A percentile compares a stretch with the other conserved stretches of the same genome.
These are phyloP conservation scores for Hypoxylon subgilvum DNA, from an alignment of 495 filamentous ascomycete species.

Conservation along the genomic window DNA sequence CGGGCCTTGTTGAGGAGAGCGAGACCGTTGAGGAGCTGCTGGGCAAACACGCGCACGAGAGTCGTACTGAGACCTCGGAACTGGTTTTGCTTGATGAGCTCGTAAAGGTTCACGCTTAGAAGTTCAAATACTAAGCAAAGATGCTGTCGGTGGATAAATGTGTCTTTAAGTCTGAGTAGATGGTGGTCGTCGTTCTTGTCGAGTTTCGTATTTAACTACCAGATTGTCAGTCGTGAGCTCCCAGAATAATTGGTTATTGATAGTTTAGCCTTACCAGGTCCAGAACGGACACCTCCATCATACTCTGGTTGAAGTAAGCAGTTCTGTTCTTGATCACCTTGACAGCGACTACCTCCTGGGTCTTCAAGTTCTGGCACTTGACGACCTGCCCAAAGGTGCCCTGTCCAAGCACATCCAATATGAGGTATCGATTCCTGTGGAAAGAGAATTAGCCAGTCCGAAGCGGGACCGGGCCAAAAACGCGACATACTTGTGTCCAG, in stretches of 20 bases:
- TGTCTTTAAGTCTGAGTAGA: slow-evolving; percentile 92
- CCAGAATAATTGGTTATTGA: not conserved
- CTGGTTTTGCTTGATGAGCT: slow-evolving; percentile 99
- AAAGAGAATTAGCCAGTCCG: slow-evolving; percentile 27
- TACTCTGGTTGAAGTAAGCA: slow-evolving; percentile 99
- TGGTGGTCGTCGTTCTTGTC: slow-evolving; percentile 99
- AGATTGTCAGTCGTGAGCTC: slow-evolving; percentile 11
- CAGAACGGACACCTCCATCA: slow-evolving; percentile 99
- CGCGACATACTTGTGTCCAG: slow-evolving; percentile 83
- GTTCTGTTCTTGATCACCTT: slow-evolving; percentile 99
- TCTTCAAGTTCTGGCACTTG: slow-evolving; percentile 98
- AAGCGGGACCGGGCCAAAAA: not conserved
- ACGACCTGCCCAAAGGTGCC: slow-evolving; percentile 99
- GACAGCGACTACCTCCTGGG: slow-evolving; percentile 96
- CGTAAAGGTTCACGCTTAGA: slow-evolving; percentile 96
- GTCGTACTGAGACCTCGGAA: slow-evolving; percentile 98
- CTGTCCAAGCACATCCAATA: slow-evolving; percentile 96
- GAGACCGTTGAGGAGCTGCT: slow-evolving; percentile 91
- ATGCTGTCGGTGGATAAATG: slow-evolving; percentile 98
- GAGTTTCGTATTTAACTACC: slow-evolving; percentile 91
- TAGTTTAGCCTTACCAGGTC: slow-evolving; percentile 72
- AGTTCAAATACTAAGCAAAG: slow-evolving; percentile 97
- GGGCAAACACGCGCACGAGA: slow-evolving; percentile 95
- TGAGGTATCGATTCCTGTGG: slow-evolving; percentile 94
- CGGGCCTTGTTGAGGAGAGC: slow-evolving; percentile 94